These are phyloP conservation scores for Dactylellina haptotyla DNA, from an alignment of 2,329 filamentous ascomycete genomes.

Conservation along the genomic window DNA sequence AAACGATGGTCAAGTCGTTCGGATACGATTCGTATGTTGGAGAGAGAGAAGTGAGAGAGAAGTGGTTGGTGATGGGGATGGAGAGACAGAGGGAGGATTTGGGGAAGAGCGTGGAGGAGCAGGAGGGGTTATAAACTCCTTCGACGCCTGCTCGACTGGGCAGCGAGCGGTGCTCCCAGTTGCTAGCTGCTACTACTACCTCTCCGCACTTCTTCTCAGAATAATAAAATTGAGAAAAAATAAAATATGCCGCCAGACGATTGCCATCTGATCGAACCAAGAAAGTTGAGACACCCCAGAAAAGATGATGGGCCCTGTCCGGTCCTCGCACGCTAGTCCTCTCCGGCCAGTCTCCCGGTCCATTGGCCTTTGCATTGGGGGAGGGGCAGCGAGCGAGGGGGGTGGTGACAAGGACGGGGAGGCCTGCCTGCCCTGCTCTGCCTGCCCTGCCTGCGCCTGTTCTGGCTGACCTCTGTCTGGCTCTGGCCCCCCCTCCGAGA, in stretches of 20 bases:
- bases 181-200: neutral
- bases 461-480: no score
- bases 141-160: neutral
- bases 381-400: no score
- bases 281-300: conserved; percentile 46
- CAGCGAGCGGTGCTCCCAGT: no score
- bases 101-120: conserved; percentile 11
- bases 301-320: conserved; percentile 6
- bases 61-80: neutral
- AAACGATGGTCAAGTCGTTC: conserved; percentile 21
- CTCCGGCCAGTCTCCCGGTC: no score
- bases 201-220: conserved; percentile 1
- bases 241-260: conserved; percentile 15
- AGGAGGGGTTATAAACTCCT: conserved; percentile 48
- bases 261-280: conserved; percentile 44
- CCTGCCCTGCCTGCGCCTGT: no score
- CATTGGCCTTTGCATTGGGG: no score
- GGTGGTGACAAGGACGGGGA: no score
- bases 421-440: no score
- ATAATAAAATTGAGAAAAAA: conserved; percentile 23
- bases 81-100: conserved; percentile 1
- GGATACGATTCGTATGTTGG: neutral
- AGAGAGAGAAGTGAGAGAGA: neutral
- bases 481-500: conserved; percentile 31
- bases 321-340: no score